Evolutionary conservation across 2,329 filamentous ascomycete species (phyloP).

Genomic region (Claviceps pusilla): DNA sequence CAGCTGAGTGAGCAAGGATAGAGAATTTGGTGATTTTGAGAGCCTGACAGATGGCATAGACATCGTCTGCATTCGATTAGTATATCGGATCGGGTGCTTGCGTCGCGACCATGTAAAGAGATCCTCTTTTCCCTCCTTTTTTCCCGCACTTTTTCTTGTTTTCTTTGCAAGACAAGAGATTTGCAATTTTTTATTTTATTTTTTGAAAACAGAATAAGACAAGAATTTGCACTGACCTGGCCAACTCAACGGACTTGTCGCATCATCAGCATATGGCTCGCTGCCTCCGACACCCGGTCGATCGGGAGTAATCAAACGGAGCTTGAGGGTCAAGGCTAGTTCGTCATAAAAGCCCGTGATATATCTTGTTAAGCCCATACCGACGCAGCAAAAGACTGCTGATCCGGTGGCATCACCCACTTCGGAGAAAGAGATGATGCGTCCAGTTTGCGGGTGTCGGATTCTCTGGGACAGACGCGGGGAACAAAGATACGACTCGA

Average conservation of each 20-base stretch:
- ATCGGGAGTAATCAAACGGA: constrained; percentile 86
- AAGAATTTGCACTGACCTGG: constrained; percentile 47
- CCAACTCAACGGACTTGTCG: constrained; percentile 81
- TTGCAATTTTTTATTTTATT: background rate
- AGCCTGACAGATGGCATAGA: constrained; percentile 82
- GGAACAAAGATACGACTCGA: constrained; percentile 70
- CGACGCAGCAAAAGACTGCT: constrained; percentile 90
- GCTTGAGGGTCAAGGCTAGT: constrained; percentile 69
- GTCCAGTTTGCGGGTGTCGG: constrained; percentile 67
- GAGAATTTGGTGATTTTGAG: constrained; percentile 93
- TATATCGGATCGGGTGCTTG: background rate
- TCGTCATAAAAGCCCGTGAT: constrained; percentile 97
- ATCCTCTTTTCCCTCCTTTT: background rate
- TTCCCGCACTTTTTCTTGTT: background rate
- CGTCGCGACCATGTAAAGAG: no score
- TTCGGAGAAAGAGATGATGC: constrained; percentile 88
- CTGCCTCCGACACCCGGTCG: constrained; percentile 88
- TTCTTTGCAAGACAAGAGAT: background rate
- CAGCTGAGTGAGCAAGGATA: constrained; percentile 86
- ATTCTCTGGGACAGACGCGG: constrained; percentile 80
- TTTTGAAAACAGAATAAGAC: background rate
- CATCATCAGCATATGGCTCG: constrained; percentile 66
- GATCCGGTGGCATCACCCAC: constrained; percentile 85
- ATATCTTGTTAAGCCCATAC: constrained; percentile 92
- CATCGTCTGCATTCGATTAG: constrained; percentile 45